A percentile compares a stretch with the other conserved stretches of the same genome.
Conservation (phyloP, 495 filamentous ascomycete genomes). For the Massariosphaeria phaeospora region DNA sequence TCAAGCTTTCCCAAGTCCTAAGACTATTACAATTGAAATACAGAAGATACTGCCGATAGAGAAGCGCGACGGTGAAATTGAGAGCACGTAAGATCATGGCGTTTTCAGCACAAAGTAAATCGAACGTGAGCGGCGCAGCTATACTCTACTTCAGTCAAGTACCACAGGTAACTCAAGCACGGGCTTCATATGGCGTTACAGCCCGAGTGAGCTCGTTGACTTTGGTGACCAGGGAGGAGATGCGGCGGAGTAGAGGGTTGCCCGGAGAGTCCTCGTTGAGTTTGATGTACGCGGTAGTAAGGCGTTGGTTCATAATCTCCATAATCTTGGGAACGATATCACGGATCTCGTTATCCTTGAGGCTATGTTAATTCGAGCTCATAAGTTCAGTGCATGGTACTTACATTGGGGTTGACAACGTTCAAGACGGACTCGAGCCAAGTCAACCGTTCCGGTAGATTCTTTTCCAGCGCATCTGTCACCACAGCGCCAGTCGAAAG, state of each 20-base stretch:
- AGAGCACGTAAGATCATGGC: background rate
- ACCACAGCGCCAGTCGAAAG: conserved; percentile 82
- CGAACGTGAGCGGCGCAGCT: background rate
- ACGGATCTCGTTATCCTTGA: conserved; percentile 67
- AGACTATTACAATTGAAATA: background rate
- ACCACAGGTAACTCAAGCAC: background rate
- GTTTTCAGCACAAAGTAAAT: conserved; percentile 6
- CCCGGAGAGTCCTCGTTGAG: conserved; percentile 58
- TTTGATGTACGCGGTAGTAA: conserved; percentile 65
- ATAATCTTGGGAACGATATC: conserved; percentile 70
- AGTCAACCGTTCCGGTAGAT: conserved; percentile 60
- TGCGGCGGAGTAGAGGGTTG: conserved; percentile 59
- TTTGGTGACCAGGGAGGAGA: conserved; percentile 52
- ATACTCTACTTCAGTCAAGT: background rate
- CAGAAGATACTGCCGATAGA: background rate
- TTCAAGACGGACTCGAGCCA: conserved; percentile 74
- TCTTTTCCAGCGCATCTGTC: conserved; percentile 61
- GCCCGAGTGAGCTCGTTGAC: conserved; percentile 49
- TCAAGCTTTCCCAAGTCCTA: too few species aligned
- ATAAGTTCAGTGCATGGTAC: background rate
- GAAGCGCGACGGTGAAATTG: too few species aligned
- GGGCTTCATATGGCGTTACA: background rate
- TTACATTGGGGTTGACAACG: conserved; percentile 43
- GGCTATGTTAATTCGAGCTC: background rate
- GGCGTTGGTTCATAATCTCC: conserved; percentile 62